A percentile compares a stretch with the other conserved stretches of the same genome.
Evolutionary conservation across 2,329 filamentous ascomycete species (phyloP).

Genomic region (Geosmithia morbida): DNA sequence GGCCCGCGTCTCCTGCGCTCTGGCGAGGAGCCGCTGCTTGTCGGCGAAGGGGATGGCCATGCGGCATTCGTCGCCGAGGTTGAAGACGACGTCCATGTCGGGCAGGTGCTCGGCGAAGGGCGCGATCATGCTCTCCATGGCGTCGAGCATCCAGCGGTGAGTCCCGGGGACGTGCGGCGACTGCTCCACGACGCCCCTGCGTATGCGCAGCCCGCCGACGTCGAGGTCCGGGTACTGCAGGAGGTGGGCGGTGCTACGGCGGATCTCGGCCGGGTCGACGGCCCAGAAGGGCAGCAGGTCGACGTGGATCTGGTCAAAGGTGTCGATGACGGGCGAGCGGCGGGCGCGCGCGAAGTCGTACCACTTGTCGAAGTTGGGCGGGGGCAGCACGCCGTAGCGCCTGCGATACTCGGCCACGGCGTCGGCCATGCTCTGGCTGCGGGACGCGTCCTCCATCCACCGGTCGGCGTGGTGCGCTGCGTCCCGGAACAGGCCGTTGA

Average conservation of each 20-base stretch:
- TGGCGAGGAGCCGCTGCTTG: conserved; percentile 30
- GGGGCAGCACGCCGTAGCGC: conserved; percentile 47
- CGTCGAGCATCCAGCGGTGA: conserved; percentile 20
- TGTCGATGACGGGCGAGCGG: conserved; percentile 55
- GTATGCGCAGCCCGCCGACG: conserved; percentile 35
- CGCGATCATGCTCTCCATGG: conserved; percentile 46
- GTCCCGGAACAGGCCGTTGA: conserved; percentile 5
- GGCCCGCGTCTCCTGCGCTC: conserved; percentile 43
- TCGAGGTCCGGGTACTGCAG: conserved; percentile 16
- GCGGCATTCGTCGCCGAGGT: conserved; percentile 51
- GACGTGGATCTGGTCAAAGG: conserved; percentile 61
- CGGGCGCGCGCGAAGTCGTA: conserved; percentile 53
- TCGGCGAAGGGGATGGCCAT: conserved; percentile 43
- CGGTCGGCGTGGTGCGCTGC: conserved; percentile 1
- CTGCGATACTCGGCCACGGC: conserved; percentile 27
- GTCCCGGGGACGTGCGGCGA: conserved; percentile 15
- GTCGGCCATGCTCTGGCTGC: conserved; percentile 7
- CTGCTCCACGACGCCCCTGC: conserved; percentile 40
- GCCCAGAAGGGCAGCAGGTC: conserved; percentile 68
- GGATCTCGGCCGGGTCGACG: conserved; percentile 47
- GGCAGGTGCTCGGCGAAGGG: conserved; percentile 55
- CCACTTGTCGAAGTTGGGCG: conserved; percentile 69
- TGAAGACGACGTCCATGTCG: conserved; percentile 69
- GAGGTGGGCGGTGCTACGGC: conserved; percentile 29
- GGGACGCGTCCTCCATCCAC: conserved; percentile 8